phyloP scores from a whole-genome alignment of 1,284 basidiomycete species.

The Vanrija sp. region DNA sequence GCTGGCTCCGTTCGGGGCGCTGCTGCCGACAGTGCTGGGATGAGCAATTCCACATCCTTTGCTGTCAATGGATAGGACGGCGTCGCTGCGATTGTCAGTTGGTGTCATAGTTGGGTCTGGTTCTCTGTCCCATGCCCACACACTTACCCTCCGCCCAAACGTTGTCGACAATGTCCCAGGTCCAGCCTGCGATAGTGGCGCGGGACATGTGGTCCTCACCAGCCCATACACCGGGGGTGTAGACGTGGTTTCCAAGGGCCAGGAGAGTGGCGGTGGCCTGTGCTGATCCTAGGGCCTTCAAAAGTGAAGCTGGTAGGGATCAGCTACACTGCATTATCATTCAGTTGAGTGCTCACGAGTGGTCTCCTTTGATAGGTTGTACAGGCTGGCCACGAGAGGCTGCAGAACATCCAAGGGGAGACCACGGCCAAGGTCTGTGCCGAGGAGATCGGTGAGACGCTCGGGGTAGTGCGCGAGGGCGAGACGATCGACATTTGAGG shows the following conservation, averaged over 20 bases:
- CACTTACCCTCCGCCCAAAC: neutral
- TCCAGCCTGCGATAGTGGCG: neutral
- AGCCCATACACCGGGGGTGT: neutral
- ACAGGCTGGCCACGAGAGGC: constrained; percentile 28
- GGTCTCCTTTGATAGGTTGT: constrained; percentile 30
- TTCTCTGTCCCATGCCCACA: neutral
- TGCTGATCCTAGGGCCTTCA: neutral
- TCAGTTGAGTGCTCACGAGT: constrained; percentile 25
- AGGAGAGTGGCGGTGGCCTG: neutral
- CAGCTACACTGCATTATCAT: neutral
- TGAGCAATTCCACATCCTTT: neutral
- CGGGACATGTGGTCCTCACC: neutral
- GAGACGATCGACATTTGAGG: constrained; percentile 13
- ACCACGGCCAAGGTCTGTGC: neutral
- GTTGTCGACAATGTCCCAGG: neutral
- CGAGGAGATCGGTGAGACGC: neutral
- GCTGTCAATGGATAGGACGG: neutral
- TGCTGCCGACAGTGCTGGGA: neutral
- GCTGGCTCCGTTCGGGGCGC: neutral
- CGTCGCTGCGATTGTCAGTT: neutral
- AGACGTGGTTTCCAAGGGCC: neutral
- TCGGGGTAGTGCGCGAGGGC: constrained; percentile 17
- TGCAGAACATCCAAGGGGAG: neutral
- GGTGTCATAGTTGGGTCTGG: neutral
- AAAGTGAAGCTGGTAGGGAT: neutral